Base-by-base conservation (phyloP, 805 yeast genomes). In the Pichia pseudocactophila region DNA sequence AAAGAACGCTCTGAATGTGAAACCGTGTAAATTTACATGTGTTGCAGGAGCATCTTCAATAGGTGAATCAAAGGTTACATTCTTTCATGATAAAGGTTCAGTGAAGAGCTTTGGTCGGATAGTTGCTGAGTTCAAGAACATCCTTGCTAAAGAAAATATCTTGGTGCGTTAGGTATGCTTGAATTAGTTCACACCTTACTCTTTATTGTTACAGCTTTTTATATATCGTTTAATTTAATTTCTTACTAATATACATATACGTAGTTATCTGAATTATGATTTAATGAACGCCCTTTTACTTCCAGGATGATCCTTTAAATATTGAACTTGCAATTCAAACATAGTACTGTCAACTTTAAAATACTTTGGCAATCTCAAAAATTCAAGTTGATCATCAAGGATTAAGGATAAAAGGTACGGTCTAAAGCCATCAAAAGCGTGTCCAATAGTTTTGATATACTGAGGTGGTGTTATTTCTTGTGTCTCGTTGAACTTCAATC, bases 71-170 rank as follows among this genome's bases (percentile, higher is more conserved):
- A 73, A 68, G 45, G 63, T 82, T 30, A 70, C 71, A 13, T 78
- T 84, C 54, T 73, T 70, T 17, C 77, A 78, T 56, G 71, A 73
- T 27, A 76, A 74, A 49, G 92, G 92, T 7, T 80, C 88, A 1
- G 61, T 68, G 27, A 75, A 73, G 49, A 75, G 86, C 7, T 72
- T 82, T 40, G 70, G 64, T 30, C 77, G 77, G 47, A 64, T 82
- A 50, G 74, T 74, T 47, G 64, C 61, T 43, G 89, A 82, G 55
- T 71, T 82, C 48, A 78, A 76, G 51, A 77, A 74, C 54, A 83
- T 82, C 28, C 64, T 82, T 51, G 66, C 65, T 39, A 77, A 78
- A 56, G 88, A 82, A 57, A 76, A 78, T 28, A 83, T 80, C 22
- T 61, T 78, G 34, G 67, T 62, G 15, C 30, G 31, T 34, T 44